These are phyloP conservation scores for Chenopodium suecicum DNA, from an alignment of 148 eudicot species.

Conservation along the genomic window DNA sequence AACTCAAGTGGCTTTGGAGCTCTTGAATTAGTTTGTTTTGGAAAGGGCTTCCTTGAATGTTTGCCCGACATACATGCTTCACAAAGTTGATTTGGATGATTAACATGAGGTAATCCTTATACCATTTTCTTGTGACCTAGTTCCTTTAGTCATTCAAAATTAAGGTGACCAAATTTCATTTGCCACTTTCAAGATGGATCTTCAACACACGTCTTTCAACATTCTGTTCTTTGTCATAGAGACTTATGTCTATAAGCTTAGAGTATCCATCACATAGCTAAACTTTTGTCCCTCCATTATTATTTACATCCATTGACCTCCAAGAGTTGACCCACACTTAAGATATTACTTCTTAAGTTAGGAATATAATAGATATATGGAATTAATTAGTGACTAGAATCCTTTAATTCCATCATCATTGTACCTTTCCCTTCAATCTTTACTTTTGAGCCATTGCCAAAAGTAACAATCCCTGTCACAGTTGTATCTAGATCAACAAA, in stretches of 20 bases:
- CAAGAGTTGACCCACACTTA: background rate
- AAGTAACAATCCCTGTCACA: background rate
- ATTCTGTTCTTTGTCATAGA: constrained; percentile 16
- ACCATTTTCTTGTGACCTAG: constrained; percentile 6
- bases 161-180: constrained; percentile 7
- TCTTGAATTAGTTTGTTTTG: no score
- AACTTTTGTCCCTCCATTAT: background rate
- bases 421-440: background rate
- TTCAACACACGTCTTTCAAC: constrained; percentile 10
- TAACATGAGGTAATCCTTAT: background rate
- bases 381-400: no score
- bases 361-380: background rate
- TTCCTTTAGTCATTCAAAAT: background rate
- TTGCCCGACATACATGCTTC: constrained; percentile 19
- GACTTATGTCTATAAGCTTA: constrained; percentile 5
- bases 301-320: background rate
- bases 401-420: no score
- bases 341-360: constrained; percentile 1
- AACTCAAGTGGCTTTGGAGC: no score
- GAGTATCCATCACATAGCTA: background rate
- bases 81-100: constrained; percentile 12
- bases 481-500: background rate
- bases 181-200: constrained; percentile 22
- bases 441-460: constrained; percentile 1
- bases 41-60: background rate